A percentile compares a stretch with the other conserved stretches of the same genome.
These are phyloP conservation scores for Venturia asperata DNA, from an alignment of 2,329 filamentous ascomycete species.

Conservation along the genomic window DNA sequence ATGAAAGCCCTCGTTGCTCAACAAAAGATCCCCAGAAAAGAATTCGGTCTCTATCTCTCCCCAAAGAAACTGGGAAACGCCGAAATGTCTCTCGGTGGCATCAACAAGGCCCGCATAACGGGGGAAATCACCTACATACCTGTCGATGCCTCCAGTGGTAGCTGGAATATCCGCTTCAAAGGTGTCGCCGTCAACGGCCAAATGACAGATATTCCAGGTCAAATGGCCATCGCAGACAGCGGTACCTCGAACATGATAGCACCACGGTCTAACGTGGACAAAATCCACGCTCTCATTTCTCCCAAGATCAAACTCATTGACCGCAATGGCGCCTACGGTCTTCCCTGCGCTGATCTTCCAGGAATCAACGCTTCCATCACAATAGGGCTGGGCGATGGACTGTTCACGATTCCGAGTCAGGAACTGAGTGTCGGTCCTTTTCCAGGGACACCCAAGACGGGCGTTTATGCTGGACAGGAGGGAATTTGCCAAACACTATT, in stretches of 20 bases:
- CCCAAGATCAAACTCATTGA: slow-evolving; percentile 15
- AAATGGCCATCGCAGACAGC: slow-evolving; percentile 8
- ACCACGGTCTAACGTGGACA: background rate
- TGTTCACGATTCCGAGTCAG: slow-evolving; percentile 13
- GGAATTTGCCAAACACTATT: slow-evolving; percentile 15
- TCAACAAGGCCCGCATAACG: background rate
- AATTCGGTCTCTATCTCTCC: slow-evolving; percentile 13
- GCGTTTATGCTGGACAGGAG: background rate
- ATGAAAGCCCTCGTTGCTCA: slow-evolving; percentile 9
- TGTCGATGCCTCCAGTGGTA: background rate
- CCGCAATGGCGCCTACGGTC: slow-evolving; percentile 6
- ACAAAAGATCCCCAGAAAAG: background rate
- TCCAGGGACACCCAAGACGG: background rate
- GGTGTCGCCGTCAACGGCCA: slow-evolving; percentile 14
- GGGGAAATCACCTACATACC: slow-evolving; percentile 14
- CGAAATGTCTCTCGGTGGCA: slow-evolving; percentile 14
- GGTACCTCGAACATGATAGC: slow-evolving; percentile 18
- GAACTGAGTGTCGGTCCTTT: slow-evolving; percentile 14
- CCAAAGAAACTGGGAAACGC: slow-evolving; percentile 13
- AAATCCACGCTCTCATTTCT: slow-evolving; percentile 16
- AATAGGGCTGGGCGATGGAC: background rate
- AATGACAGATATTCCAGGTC: background rate
- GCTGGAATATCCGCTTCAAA: slow-evolving; percentile 1
- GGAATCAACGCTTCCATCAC: slow-evolving; percentile 7
- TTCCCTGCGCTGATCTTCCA: slow-evolving; percentile 9